Percentiles rank a stretch among this genome's conserved stretches.
These are phyloP conservation scores for Populus trichocarpa DNA, from an alignment of 441 rosid species.

Conservation along the genomic window DNA sequence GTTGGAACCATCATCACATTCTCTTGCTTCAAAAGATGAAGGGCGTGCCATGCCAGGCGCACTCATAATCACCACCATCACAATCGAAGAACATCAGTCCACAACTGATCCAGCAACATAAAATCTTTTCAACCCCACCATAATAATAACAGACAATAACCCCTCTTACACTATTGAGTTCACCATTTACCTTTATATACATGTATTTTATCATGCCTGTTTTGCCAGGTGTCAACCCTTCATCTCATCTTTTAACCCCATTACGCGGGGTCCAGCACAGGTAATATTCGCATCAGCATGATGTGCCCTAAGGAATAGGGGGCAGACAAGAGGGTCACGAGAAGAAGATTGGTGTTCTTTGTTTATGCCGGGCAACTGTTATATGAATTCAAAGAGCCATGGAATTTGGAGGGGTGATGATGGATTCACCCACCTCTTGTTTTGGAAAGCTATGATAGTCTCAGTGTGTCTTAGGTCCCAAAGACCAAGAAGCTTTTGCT, in stretches of 20 bases:
- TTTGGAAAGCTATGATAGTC: not conserved
- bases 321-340: not conserved
- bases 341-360: not conserved
- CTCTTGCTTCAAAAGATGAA: slow-evolving; percentile 28
- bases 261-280: slow-evolving; percentile 15
- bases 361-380: not conserved
- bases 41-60: slow-evolving; percentile 47
- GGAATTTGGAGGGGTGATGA: slow-evolving; percentile 10
- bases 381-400: not conserved
- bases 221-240: slow-evolving; percentile 14
- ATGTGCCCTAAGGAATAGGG: slow-evolving; percentile 7
- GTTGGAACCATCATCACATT: slow-evolving; percentile 42
- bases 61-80: slow-evolving; percentile 37
- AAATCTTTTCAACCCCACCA: slow-evolving; percentile 20
- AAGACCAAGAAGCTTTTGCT: not conserved
- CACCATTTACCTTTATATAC: not conserved
- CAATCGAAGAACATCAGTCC: slow-evolving; percentile 15
- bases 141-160: slow-evolving; percentile 10
- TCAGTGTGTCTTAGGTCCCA: not conserved
- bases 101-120: slow-evolving; percentile 12
- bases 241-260: slow-evolving; percentile 5
- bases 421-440: slow-evolving; percentile 18
- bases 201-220: not conserved
- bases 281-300: slow-evolving; percentile 33
- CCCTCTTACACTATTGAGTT: not conserved